These are phyloP conservation scores for Agaricales sp. DNA, from an alignment of 1,284 basidiomycete species.

Conservation along the genomic window DNA sequence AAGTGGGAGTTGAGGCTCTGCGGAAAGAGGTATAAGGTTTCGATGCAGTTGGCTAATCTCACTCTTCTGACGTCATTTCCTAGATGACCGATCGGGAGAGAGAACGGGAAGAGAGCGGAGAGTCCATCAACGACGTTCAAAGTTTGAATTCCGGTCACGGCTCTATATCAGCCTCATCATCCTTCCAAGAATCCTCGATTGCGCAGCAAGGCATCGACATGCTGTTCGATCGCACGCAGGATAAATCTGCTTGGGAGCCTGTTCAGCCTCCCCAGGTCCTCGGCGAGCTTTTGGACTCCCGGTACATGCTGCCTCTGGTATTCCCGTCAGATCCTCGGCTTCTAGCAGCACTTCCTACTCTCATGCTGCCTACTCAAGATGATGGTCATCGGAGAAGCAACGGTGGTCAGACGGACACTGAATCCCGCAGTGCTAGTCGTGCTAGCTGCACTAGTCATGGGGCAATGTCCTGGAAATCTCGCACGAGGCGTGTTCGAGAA, in stretches of 20 bases:
- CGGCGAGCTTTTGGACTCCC: conserved; percentile 82
- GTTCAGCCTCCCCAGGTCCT: conserved; percentile 68
- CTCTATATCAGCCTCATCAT: conserved; percentile 24
- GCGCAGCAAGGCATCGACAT: conserved; percentile 60
- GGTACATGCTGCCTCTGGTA: conserved; percentile 85
- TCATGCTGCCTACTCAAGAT: conserved; percentile 26
- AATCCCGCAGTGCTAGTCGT: conserved; percentile 25
- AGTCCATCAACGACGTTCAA: conserved; percentile 20
- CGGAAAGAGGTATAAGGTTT: conserved; percentile 54
- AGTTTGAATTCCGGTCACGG: conserved; percentile 13
- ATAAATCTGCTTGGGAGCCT: conserved; percentile 67
- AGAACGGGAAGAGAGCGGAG: conserved; percentile 34
- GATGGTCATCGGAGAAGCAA: conserved; percentile 17
- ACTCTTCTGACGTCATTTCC: background rate
- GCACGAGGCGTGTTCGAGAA: conserved; percentile 48
- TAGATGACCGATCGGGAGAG: conserved; percentile 59
- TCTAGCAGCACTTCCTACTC: conserved; percentile 60
- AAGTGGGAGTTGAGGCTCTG: conserved; percentile 69
- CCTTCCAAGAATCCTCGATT: conserved; percentile 21
- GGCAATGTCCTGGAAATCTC: conserved; percentile 44
- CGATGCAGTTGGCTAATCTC: conserved; percentile 2
- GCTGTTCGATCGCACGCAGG: conserved; percentile 61
- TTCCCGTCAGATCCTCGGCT: conserved; percentile 73
- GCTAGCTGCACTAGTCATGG: conserved; percentile 27
- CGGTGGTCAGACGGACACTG: conserved; percentile 12